Base-by-base conservation (phyloP, 139 green algal genomes). In the Tetradesmus obliquus region DNA sequence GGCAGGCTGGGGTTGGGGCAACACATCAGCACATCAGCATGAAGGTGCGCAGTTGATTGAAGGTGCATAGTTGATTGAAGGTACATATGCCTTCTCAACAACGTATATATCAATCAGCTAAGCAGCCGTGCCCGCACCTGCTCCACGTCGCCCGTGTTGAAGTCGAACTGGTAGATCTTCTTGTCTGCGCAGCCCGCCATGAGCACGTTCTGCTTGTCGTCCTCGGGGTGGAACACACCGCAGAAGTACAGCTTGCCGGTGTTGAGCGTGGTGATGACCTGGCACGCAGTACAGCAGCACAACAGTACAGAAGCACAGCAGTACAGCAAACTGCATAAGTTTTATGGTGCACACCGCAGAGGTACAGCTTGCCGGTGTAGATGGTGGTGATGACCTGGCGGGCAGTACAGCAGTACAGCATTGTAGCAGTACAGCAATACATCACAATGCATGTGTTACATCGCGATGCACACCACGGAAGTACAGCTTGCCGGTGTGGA, bases 121-220 rank as follows among this genome's bases (percentile, higher is more conserved):
- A 45, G 32, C 32, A 45, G 32, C 32, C 32, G 32, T 45, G 32
- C 32, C 3, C 91, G 2, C 83, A 95, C 94, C 95, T 98, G 97
- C 85, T 97, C 96, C 24, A 97, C 88, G 82, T 99, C 96, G 1
- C 95, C 98, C 1, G 95, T 97, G 92, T 98, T 94, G 74, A 98
- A 95, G 94, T 99, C 98, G 90, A 95, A 99, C 95, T 99, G 97
- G 92, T 98, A 96, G 76, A 99, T 96, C 94, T 99, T 99, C 94
- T 99, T 99, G 95, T 99, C 97, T 5, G 84, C 92, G 90, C 96
- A 97, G 22, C 98, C 98, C 13, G 95, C 97, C 93, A 99, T 93
- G 55, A 99, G 90, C 51, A 99, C 95, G 93, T 99, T 97, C 94
- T 99, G 97, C 92, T 98, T 96, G 93, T 97, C 95, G 58, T 96